Evolutionary conservation across 1,284 basidiomycete genomes (phyloP).

Genomic region (Coriolopsis trogii): DNA sequence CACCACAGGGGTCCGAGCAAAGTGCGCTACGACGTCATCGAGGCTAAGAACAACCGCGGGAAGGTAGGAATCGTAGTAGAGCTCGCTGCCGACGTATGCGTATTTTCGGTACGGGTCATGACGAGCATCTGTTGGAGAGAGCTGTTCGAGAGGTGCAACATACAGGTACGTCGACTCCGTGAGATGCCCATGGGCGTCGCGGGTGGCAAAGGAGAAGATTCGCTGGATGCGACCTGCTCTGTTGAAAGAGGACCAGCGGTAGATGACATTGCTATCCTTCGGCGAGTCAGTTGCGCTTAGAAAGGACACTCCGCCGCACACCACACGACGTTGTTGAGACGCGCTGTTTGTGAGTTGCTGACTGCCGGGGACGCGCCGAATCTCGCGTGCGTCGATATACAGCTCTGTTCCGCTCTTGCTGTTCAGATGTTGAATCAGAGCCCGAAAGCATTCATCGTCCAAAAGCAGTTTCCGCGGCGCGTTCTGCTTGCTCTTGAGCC

Average conservation of each 20-base stretch:
- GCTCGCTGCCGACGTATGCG: neutral
- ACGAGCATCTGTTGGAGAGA: neutral
- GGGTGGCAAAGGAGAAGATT: neutral
- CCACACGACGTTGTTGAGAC: neutral
- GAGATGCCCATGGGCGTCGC: neutral
- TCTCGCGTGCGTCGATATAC: neutral
- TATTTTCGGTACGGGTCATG: neutral
- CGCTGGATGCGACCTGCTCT: neutral
- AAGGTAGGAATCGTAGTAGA: neutral
- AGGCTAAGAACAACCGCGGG: neutral
- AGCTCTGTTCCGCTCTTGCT: neutral
- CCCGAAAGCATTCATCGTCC: neutral
- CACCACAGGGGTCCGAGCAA: neutral
- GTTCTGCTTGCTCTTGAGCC: neutral
- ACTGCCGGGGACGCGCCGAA: neutral
- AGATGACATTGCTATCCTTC: conserved; percentile 11
- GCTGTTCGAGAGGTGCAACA: neutral
- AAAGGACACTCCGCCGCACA: neutral
- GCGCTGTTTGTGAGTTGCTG: neutral
- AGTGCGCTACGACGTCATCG: neutral
- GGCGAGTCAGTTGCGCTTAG: neutral
- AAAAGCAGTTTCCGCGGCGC: neutral
- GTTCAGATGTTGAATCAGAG: neutral
- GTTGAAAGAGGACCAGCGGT: neutral
- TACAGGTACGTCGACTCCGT: neutral